Percentiles rank a stretch among this genome's conserved stretches.
These are phyloP conservation scores for Geosmithia putterillii DNA, from an alignment of 2,329 filamentous ascomycete species.

Conservation along the genomic window DNA sequence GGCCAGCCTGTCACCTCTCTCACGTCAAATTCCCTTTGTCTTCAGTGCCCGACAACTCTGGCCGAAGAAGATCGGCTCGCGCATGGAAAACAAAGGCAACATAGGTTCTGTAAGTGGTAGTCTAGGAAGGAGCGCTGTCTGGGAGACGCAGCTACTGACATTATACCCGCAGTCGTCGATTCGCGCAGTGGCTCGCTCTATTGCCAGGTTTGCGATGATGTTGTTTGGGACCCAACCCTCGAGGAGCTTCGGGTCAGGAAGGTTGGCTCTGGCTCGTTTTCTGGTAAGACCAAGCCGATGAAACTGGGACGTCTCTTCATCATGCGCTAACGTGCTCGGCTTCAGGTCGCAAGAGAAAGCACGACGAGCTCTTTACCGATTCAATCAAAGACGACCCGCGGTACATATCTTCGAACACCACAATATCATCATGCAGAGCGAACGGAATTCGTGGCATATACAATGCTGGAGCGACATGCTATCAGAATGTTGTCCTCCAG, in stretches of 20 bases:
- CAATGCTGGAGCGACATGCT: slow-evolving; percentile 97
- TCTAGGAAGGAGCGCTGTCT: background rate
- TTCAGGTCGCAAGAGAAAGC: slow-evolving; percentile 59
- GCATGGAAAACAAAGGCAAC: slow-evolving; percentile 57
- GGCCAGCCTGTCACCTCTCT: slow-evolving; percentile 46
- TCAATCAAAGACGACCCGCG: slow-evolving; percentile 58
- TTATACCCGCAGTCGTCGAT: slow-evolving; percentile 52
- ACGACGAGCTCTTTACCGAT: slow-evolving; percentile 57
- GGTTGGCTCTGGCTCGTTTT: slow-evolving; percentile 53
- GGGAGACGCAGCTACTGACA: slow-evolving; percentile 1
- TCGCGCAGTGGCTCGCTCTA: slow-evolving; percentile 63
- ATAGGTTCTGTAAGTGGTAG: slow-evolving; percentile 56
- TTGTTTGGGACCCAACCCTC: slow-evolving; percentile 71
- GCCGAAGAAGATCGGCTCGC: slow-evolving; percentile 51
- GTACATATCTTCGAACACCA: slow-evolving; percentile 69
- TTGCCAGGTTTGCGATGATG: slow-evolving; percentile 72
- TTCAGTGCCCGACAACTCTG: slow-evolving; percentile 61
- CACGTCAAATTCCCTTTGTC: slow-evolving; percentile 58
- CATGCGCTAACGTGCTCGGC: slow-evolving; percentile 1
- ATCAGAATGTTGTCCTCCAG: slow-evolving; percentile 93
- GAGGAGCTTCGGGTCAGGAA: slow-evolving; percentile 64
- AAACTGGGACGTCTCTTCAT: background rate
- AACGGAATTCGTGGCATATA: slow-evolving; percentile 86
- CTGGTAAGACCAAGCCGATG: slow-evolving; percentile 32
- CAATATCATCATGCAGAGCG: slow-evolving; percentile 68